A percentile compares a stretch with the other conserved stretches of the same genome.
These are phyloP conservation scores for Colletotrichum tropicale DNA, from an alignment of 2,329 filamentous ascomycete species.

Conservation along the genomic window DNA sequence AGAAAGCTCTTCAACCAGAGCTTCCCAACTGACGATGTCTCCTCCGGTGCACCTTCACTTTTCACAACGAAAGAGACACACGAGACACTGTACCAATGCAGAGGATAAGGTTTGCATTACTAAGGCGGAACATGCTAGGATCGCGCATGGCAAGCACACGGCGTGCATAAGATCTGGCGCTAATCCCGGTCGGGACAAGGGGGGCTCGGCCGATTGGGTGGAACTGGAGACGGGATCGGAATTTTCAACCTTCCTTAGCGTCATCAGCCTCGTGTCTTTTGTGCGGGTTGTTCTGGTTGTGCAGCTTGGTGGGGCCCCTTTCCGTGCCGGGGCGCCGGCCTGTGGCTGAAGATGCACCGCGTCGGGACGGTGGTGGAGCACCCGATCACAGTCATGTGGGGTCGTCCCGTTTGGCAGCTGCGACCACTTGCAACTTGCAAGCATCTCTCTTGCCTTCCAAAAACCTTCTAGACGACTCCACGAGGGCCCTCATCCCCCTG, in stretches of 20 bases:
- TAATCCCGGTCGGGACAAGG: background rate
- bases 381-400: background rate
- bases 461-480: slow-evolving; percentile 8
- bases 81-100: slow-evolving; percentile 14
- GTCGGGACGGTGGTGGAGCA: background rate
- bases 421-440: slow-evolving; percentile 3
- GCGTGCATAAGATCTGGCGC: slow-evolving; percentile 18
- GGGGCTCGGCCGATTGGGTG: slow-evolving; percentile 3
- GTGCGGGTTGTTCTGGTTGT: slow-evolving; percentile 11
- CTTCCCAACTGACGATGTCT: background rate
- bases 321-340: background rate
- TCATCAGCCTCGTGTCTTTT: slow-evolving; percentile 14
- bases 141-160: slow-evolving; percentile 7
- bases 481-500: background rate
- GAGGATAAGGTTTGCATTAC: slow-evolving; percentile 22
- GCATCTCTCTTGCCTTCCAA: background rate
- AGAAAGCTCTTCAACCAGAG: background rate
- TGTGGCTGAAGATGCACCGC: background rate
- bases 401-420: slow-evolving; percentile 1
- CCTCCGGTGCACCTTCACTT: background rate
- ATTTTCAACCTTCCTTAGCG: slow-evolving; percentile 7
- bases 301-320: background rate
- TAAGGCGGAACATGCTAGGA: slow-evolving; percentile 11
- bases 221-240: slow-evolving; percentile 14
- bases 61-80: background rate